Evolutionary conservation across 1,284 basidiomycete genomes (phyloP).

Genomic region (Phellopilus nigrolimitatus): DNA sequence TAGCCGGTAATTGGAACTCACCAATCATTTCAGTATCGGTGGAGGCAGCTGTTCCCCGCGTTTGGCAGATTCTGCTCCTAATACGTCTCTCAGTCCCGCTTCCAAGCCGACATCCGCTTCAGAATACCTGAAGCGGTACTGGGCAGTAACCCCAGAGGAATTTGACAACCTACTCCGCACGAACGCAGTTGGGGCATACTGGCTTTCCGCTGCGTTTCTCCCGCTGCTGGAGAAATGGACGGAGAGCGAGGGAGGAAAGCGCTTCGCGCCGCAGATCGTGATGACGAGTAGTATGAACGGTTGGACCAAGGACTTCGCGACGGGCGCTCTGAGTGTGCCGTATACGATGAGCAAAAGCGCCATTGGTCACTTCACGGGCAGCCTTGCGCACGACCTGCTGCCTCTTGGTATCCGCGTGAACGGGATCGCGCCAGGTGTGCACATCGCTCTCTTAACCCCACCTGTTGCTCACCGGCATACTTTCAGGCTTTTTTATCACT

Average conservation of each 20-base stretch:
- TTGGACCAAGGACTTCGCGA: constrained; percentile 49
- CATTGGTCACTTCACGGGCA: constrained; percentile 43
- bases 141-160: constrained; percentile 35
- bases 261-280: constrained; percentile 44
- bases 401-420: constrained; percentile 52
- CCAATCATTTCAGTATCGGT: constrained; percentile 7
- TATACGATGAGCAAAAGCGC: constrained; percentile 50
- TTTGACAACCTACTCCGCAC: constrained; percentile 37
- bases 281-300: constrained; percentile 54
- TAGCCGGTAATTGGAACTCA: background rate
- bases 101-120: constrained; percentile 30
- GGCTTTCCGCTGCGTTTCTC: constrained; percentile 48
- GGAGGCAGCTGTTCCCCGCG: constrained; percentile 16
- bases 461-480: constrained; percentile 27
- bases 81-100: constrained; percentile 29
- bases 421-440: constrained; percentile 44
- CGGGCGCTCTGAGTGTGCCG: constrained; percentile 38
- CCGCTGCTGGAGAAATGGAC: constrained; percentile 48
- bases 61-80: constrained; percentile 30
- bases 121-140: constrained; percentile 36
- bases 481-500: constrained; percentile 28
- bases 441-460: constrained; percentile 16
- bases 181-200: constrained; percentile 46
- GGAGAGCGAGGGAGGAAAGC: constrained; percentile 27
- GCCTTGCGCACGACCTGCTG: constrained; percentile 45